A percentile compares a stretch with the other conserved stretches of the same genome.
These are phyloP conservation scores for Leucogyrophana mollusca DNA, from an alignment of 768 basidiomycete species.

Conservation along the genomic window DNA sequence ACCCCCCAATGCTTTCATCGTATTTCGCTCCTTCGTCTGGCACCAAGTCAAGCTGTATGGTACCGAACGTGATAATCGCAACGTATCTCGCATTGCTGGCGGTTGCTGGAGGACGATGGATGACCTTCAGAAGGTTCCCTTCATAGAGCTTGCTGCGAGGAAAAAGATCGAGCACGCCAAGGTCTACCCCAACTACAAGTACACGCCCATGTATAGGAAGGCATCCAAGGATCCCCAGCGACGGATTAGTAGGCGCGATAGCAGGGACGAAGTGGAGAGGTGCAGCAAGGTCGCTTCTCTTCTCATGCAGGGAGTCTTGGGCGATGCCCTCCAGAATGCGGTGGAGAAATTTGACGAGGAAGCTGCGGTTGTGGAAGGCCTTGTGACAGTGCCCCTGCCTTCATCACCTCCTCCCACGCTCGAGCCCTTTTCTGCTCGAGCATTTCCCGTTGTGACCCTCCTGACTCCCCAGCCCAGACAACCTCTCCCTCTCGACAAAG, in stretches of 20 bases:
- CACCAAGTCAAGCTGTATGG: constrained; percentile 45
- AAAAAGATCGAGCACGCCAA: constrained; percentile 46
- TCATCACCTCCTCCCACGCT: not conserved
- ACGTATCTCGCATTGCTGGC: constrained; percentile 70
- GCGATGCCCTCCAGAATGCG: constrained; percentile 24
- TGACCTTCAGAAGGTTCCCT: constrained; percentile 42
- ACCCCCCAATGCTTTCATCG: constrained; percentile 85
- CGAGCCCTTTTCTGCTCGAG: not conserved
- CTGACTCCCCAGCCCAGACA: no score
- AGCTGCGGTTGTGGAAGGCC: not conserved
- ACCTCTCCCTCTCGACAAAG: no score
- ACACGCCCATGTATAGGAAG: constrained; percentile 45
- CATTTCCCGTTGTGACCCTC: no score
- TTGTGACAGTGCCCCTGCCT: not conserved
- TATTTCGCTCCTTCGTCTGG: constrained; percentile 73
- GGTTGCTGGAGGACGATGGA: constrained; percentile 61
- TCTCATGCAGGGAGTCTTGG: constrained; percentile 32
- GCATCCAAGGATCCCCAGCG: constrained; percentile 26
- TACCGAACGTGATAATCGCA: constrained; percentile 68
- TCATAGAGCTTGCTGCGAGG: constrained; percentile 45
- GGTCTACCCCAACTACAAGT: constrained; percentile 62
- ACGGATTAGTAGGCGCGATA: constrained; percentile 29
- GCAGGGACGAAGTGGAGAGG: constrained; percentile 34
- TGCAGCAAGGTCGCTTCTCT: constrained; percentile 39
- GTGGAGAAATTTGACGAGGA: constrained; percentile 18